Conservation (phyloP, 441 rosid genomes). For the Rhodomyrtus psidioides region DNA sequence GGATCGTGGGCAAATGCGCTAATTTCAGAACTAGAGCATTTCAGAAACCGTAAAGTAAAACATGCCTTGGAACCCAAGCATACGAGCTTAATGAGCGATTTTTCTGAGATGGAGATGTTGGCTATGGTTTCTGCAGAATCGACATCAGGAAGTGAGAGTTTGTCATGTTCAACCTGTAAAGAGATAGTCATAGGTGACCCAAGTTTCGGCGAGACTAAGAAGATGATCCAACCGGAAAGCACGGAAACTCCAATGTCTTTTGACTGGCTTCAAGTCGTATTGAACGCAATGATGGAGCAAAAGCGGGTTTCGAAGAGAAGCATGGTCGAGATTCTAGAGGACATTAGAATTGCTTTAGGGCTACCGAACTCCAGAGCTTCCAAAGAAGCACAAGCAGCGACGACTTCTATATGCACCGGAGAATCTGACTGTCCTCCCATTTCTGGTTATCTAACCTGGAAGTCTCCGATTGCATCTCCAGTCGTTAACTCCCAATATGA, state of each 20-base stretch:
- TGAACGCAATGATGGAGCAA: conserved; percentile 61
- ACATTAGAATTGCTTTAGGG: conserved; percentile 67
- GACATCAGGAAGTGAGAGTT: conserved; percentile 24
- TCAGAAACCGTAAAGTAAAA: conserved; percentile 38
- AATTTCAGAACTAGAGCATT: conserved; percentile 64
- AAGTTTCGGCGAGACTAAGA: conserved; percentile 12
- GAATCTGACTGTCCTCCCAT: conserved; percentile 20
- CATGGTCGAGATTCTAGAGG: conserved; percentile 50
- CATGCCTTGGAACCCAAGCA: conserved; percentile 31
- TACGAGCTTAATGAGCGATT: conserved; percentile 72
- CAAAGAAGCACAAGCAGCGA: conserved; percentile 10
- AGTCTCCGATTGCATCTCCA: conserved; percentile 17
- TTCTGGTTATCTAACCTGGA: conserved; percentile 32
- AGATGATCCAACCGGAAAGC: conserved; percentile 21
- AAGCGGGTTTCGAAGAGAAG: conserved; percentile 44
- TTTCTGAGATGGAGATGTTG: conserved; percentile 80
- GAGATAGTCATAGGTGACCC: conserved; percentile 19
- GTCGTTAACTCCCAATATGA: conserved; percentile 9
- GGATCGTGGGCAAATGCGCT: conserved; percentile 74
- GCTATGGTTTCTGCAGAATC: conserved; percentile 51
- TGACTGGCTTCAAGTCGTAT: conserved; percentile 71
- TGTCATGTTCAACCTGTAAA: conserved; percentile 11
- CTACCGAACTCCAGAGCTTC: conserved; percentile 23
- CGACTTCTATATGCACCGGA: background rate
- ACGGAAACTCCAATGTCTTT: conserved; percentile 20